Percentiles rank a stretch among this genome's conserved stretches.
Conservation (phyloP, 495 filamentous ascomycete species). For the Hyphodiscus hymeniophilus region DNA sequence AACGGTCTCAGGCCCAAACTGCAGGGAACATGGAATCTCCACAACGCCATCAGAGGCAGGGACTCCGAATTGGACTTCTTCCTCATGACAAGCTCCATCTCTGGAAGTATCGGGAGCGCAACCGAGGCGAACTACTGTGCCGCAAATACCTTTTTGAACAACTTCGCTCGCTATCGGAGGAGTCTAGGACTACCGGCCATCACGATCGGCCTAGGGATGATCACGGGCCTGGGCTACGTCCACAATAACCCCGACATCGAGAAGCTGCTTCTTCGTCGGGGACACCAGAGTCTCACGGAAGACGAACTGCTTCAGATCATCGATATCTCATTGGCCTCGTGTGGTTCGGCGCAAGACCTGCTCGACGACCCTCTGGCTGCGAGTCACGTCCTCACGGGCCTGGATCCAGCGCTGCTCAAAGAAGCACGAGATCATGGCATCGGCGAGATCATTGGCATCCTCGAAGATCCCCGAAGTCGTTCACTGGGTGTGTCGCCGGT, state of each 20-base stretch:
- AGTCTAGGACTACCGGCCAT: slow-evolving; percentile 36
- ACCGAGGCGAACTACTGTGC: slow-evolving; percentile 56
- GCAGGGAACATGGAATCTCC: slow-evolving; percentile 45
- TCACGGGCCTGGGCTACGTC: slow-evolving; percentile 27
- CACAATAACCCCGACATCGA: slow-evolving; percentile 6
- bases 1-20: slow-evolving; percentile 44
- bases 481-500: no score
- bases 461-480: neutral
- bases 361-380: slow-evolving; percentile 10
- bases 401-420: neutral
- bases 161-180: slow-evolving; percentile 29
- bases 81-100: slow-evolving; percentile 50
- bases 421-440: neutral
- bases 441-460: neutral
- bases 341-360: neutral
- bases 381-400: neutral
- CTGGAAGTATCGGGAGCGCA: slow-evolving; percentile 46
- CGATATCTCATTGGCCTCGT: neutral
- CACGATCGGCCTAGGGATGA: slow-evolving; percentile 41
- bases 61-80: slow-evolving; percentile 52
- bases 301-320: slow-evolving; percentile 3
- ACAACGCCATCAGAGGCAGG: slow-evolving; percentile 31
- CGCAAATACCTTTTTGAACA: neutral
- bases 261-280: neutral
- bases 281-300: slow-evolving; percentile 18